phyloP scores from a whole-genome alignment of 2,329 filamentous ascomycete genomes.

The Drechslerella dactyloides region DNA sequence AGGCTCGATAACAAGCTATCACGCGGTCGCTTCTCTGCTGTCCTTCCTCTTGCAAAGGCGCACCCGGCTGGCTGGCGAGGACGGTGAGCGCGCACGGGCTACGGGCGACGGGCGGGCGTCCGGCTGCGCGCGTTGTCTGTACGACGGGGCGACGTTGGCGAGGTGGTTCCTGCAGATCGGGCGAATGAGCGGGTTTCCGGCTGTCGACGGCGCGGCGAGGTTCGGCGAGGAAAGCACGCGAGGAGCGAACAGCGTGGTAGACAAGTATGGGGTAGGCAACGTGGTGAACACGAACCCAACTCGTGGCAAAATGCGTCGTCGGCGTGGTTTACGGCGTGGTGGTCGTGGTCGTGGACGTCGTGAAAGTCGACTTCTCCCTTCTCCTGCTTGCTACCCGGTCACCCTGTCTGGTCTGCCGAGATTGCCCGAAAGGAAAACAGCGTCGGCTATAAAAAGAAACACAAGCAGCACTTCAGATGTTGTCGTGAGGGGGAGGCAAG shows the following conservation, averaged over 20 bases:
- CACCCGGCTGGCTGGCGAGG: not conserved
- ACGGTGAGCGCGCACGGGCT: not conserved
- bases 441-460: constrained; percentile 49
- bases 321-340: too few species aligned
- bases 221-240: not conserved
- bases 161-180: constrained; percentile 25
- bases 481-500: constrained; percentile 27
- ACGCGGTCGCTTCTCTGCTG: too few species aligned
- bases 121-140: constrained; percentile 41
- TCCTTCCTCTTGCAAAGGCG: not conserved
- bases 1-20: too few species aligned
- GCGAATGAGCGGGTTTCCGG: not conserved
- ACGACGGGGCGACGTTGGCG: constrained; percentile 32
- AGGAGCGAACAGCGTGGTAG: too few species aligned
- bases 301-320: too few species aligned
- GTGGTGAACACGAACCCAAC: too few species aligned
- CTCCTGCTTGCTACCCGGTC: constrained; percentile 7
- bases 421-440: constrained; percentile 32
- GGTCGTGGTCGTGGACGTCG: too few species aligned
- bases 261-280: too few species aligned
- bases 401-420: constrained; percentile 37
- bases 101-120: too few species aligned
- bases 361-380: not conserved
- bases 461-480: constrained; percentile 11
- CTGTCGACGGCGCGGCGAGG: constrained; percentile 8